phyloP scores from a whole-genome alignment of 305 asterid genomes.

The Solanum hybrid region DNA sequence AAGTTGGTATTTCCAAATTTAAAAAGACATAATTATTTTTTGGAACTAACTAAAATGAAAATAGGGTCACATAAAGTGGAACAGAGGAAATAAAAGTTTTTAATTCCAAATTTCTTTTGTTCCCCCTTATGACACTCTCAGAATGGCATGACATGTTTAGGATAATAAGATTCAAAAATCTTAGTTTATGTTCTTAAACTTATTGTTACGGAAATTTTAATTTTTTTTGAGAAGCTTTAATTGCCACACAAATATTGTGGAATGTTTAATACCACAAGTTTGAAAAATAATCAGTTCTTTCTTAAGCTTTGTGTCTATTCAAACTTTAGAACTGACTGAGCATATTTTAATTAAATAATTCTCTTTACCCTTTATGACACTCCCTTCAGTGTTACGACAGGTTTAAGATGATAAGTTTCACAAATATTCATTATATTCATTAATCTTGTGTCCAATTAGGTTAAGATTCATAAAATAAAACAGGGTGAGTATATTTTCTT shows the following conservation, averaged over 20 bases:
- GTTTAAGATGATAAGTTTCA: neutral
- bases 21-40: neutral
- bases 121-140: neutral
- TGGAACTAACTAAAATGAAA: neutral
- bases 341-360: neutral
- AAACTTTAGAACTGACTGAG: neutral
- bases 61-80: neutral
- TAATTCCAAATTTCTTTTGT: neutral
- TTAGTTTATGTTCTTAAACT: neutral
- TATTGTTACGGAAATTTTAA: neutral
- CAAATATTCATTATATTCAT: neutral
- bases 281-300: too few species aligned
- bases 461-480: neutral
- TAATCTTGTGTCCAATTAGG: neutral
- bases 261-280: neutral
- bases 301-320: neutral
- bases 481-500: neutral
- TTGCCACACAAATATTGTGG: neutral
- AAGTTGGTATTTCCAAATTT: neutral
- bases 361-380: neutral
- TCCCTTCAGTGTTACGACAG: neutral
- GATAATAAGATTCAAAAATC: neutral
- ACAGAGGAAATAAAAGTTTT: neutral
- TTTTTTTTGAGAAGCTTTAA: neutral
- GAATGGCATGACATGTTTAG: neutral